phyloP scores from a whole-genome alignment of 2,329 filamentous ascomycete genomes.

The Cladosporium austrohemisphaericum region DNA sequence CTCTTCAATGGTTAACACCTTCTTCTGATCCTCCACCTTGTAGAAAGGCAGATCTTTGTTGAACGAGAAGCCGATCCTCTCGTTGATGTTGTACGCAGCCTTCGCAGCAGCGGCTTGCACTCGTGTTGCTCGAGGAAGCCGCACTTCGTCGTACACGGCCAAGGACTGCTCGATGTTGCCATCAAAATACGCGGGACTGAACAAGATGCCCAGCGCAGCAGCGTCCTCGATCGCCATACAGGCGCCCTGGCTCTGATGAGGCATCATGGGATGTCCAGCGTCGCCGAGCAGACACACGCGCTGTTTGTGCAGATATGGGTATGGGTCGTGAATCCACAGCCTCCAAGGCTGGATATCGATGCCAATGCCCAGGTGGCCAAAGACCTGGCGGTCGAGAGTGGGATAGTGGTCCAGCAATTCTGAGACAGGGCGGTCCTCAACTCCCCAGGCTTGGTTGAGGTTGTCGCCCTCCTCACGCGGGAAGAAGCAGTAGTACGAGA shows the following conservation, averaged over 20 bases:
- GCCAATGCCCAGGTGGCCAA: constrained; percentile 56
- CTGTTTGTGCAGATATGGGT: constrained; percentile 53
- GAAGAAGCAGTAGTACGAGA: constrained; percentile 71
- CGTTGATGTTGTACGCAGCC: constrained; percentile 38
- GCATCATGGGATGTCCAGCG: constrained; percentile 63
- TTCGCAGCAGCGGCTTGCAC: constrained; percentile 36
- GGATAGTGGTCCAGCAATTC: constrained; percentile 58
- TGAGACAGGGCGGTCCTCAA: constrained; percentile 47
- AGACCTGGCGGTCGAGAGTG: constrained; percentile 56
- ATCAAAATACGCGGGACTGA: constrained; percentile 46
- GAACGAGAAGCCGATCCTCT: constrained; percentile 54
- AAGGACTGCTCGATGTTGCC: constrained; percentile 34
- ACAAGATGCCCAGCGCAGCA: constrained; percentile 59
- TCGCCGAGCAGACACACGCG: constrained; percentile 60
- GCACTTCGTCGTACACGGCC: constrained; percentile 34
- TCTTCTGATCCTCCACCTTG: constrained; percentile 58
- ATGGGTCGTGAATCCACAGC: constrained; percentile 62
- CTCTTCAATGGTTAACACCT: constrained; percentile 64
- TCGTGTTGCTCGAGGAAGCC: constrained; percentile 36
- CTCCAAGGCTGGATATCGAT: constrained; percentile 63
- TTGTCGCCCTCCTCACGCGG: constrained; percentile 59
- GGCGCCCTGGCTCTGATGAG: constrained; percentile 65
- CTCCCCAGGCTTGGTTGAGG: constrained; percentile 57
- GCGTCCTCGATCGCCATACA: constrained; percentile 68
- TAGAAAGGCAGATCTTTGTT: constrained; percentile 57